Evolutionary conservation across 1,284 basidiomycete species (phyloP).

Genomic region (Ustilago lituana): DNA sequence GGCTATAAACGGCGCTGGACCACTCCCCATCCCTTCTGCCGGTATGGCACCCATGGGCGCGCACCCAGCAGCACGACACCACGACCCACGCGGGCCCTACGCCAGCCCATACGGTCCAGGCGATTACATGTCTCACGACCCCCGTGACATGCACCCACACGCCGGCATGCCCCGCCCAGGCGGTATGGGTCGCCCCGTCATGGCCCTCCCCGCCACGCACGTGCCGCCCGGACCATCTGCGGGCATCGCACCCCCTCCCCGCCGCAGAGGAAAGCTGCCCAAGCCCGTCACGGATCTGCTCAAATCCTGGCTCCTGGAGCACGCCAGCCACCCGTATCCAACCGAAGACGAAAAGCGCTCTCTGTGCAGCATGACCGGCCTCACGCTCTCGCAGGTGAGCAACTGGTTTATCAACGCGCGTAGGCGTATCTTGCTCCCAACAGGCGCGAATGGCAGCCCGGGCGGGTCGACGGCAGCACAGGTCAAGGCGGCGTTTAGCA

Average conservation of each 20-base stretch:
- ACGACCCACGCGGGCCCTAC: slow-evolving; percentile 19
- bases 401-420: slow-evolving; percentile 66
- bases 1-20: slow-evolving; percentile 14
- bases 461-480: slow-evolving; percentile 41
- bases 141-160: slow-evolving; percentile 34
- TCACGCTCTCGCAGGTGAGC: slow-evolving; percentile 83
- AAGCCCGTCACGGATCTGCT: slow-evolving; percentile 88
- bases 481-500: slow-evolving; percentile 43
- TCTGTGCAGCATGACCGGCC: slow-evolving; percentile 81
- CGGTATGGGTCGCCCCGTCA: slow-evolving; percentile 28
- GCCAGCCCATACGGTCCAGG: slow-evolving; percentile 20
- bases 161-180: slow-evolving; percentile 14
- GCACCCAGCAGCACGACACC: slow-evolving; percentile 12
- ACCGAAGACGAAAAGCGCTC: slow-evolving; percentile 90
- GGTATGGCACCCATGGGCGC: slow-evolving; percentile 17
- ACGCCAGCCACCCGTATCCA: slow-evolving; percentile 88
- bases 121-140: slow-evolving; percentile 30
- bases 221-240: slow-evolving; percentile 46
- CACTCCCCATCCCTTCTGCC: slow-evolving; percentile 15
- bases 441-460: slow-evolving; percentile 34
- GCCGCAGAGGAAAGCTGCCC: slow-evolving; percentile 81
- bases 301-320: slow-evolving; percentile 87
- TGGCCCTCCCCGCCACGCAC: slow-evolving; percentile 27
- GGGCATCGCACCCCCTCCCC: slow-evolving; percentile 44
- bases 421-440: slow-evolving; percentile 57